Percentiles rank a stretch among this genome's conserved stretches.
These are phyloP conservation scores for Excoecaria agallocha DNA, from an alignment of 345 rosid species.

Conservation along the genomic window DNA sequence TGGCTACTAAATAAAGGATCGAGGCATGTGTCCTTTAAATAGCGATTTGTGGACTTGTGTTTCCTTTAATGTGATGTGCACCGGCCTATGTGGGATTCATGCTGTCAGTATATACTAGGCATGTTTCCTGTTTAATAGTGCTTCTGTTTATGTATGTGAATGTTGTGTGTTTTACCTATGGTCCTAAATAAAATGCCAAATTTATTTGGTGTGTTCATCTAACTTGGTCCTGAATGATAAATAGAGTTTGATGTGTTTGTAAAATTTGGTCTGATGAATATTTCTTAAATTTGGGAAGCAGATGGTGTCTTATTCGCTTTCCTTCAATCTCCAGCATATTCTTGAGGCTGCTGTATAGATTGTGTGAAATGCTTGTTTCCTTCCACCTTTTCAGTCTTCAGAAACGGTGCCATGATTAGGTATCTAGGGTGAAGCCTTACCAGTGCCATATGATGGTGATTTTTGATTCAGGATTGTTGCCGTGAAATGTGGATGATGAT, in stretches of 20 bases:
- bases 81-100: neutral
- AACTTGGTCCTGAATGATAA: neutral
- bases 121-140: slow-evolving; percentile 2
- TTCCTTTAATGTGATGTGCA: neutral
- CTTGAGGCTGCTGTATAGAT: no score
- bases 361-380: no score
- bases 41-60: neutral
- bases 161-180: neutral
- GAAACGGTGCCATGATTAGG: no score
- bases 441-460: no score
- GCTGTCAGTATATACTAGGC: neutral
- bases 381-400: no score
- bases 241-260: neutral
- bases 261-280: neutral
- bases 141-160: neutral
- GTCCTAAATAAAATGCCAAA: slow-evolving; percentile 13
- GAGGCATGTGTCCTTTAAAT: slow-evolving; percentile 26
- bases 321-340: no score
- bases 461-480: no score
- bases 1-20: slow-evolving; percentile 48
- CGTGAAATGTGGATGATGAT: no score
- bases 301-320: no score
- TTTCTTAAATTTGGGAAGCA: neutral
- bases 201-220: slow-evolving; percentile 4
- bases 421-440: no score